phyloP scores from a whole-genome alignment of 345 rosid species.

The Streptanthus diversifolius region DNA sequence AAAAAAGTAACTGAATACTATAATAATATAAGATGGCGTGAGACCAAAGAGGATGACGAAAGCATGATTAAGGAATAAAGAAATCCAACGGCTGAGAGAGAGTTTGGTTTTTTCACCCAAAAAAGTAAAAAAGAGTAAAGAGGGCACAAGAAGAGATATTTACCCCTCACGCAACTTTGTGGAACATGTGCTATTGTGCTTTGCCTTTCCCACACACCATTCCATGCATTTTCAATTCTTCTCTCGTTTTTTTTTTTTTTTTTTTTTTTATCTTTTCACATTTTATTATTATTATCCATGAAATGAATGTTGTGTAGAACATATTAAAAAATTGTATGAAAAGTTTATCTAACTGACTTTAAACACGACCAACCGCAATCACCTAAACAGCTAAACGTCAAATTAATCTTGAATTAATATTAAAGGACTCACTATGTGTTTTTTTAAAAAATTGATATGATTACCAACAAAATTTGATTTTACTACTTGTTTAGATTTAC shows the following conservation, averaged over 20 bases:
- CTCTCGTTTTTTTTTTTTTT: not conserved
- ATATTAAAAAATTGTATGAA: not conserved
- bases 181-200: constrained; percentile 27
- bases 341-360: not conserved
- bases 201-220: constrained; percentile 36
- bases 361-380: not conserved
- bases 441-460: not conserved
- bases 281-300: not conserved
- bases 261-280: not conserved
- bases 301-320: not conserved
- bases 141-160: constrained; percentile 14
- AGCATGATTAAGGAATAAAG: constrained; percentile 24
- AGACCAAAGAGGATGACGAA: constrained; percentile 15
- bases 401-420: not conserved
- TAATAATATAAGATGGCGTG: constrained; percentile 13
- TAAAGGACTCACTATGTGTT: not conserved
- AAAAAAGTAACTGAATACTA: not conserved
- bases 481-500: not conserved
- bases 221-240: constrained; percentile 18
- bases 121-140: constrained; percentile 18
- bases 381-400: not conserved
- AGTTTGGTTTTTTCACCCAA: not conserved
- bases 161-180: constrained; percentile 32
- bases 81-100: constrained; percentile 28
- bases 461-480: not conserved